Base-by-base conservation (phyloP, 192 early-diverging fungal species). In the Martensiomyces pterosporus region DNA sequence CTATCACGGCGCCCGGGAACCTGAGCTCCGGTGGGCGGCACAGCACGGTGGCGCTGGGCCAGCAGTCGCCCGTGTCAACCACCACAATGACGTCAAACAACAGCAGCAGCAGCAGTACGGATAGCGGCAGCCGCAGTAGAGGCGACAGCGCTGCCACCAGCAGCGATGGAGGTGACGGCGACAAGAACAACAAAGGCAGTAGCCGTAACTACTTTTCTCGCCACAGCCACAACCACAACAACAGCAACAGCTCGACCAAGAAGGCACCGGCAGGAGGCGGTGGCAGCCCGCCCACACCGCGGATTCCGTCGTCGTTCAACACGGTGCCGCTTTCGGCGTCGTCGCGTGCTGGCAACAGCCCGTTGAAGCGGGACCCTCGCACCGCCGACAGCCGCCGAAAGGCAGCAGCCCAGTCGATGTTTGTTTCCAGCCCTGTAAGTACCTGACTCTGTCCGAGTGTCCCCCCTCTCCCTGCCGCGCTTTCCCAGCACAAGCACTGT, bases 321-420 rank as follows among this genome's bases (percentile, higher is more conserved):
- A n/a, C n/a, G n/a, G n/a, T n/a, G n/a, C n/a, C n/a, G n/a, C n/a
- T n/a, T n/a, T n/a, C n/a, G n/a, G n/a, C n/a, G n/a, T n/a, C n/a
- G n/a, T n/a, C n/a, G n/a, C n/a, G n/a, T n/a, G n/a, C n/a, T n/a
- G n/a, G n/a, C n/a, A n/a, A n/a, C 25, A 27, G 12, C 22, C 24
- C 27, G 26, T 12, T 27, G 15, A 16, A 45, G 24, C 48, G 62
- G 18, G 60, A 51, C 17, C 13, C 35, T 8, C 49, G 51, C 5
- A 29, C 33, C 2, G 43, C 46, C 29, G 64, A 59, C 34, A 58
- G 55, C 43, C 54, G 67, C 15, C 59, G 67, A 49, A 62, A 59
- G 43, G 53, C 55, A 8, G 37, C 60, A 24, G 52, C 68, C 1
- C 55, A 64, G 27, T 71, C 68, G 3, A 60, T 71, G 60, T 60